Conservation (phyloP, 140 eudicot species). For the Stevia rebaudiana region DNA sequence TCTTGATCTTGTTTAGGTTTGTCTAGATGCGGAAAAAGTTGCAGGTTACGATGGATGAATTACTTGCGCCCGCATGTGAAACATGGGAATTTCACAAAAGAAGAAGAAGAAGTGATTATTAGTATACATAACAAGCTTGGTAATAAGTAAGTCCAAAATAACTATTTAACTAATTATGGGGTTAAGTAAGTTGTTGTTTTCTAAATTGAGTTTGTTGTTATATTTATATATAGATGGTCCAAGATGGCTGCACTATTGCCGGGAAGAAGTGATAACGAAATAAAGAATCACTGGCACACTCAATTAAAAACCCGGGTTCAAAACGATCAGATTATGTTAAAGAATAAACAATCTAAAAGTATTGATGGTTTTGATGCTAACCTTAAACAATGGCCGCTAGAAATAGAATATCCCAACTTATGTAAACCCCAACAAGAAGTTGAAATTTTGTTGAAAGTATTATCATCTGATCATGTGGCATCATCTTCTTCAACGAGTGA, state of each 20-base stretch:
- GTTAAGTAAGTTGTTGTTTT: neutral
- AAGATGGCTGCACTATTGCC: conserved; percentile 73
- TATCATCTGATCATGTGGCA: conserved; percentile 18
- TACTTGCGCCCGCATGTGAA: conserved; percentile 44
- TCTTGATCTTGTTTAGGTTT: conserved; percentile 34
- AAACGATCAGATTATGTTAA: neutral
- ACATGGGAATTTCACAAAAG: conserved; percentile 41
- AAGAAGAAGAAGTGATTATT: conserved; percentile 43
- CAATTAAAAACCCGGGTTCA: conserved; percentile 38
- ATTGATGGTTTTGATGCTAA: neutral
- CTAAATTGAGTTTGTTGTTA: conserved; percentile 1
- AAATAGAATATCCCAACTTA: neutral
- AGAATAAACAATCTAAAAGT: conserved; percentile 4
- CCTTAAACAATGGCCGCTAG: neutral
- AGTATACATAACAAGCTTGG: conserved; percentile 38
- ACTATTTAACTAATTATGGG: neutral
- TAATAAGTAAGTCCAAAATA: conserved; percentile 37
- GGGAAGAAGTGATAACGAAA: conserved; percentile 90
- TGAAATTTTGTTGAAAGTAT: conserved; percentile 21
- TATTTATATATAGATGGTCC: conserved; percentile 61
- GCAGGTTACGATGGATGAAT: conserved; percentile 59
- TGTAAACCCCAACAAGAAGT: conserved; percentile 9
- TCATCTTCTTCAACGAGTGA: conserved; percentile 23
- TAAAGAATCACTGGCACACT: conserved; percentile 82
- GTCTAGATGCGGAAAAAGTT: conserved; percentile 55